Percentiles rank a stretch among this genome's conserved stretches.
These are phyloP conservation scores for Boletus edulis DNA, from an alignment of 768 basidiomycete genomes.

Conservation along the genomic window DNA sequence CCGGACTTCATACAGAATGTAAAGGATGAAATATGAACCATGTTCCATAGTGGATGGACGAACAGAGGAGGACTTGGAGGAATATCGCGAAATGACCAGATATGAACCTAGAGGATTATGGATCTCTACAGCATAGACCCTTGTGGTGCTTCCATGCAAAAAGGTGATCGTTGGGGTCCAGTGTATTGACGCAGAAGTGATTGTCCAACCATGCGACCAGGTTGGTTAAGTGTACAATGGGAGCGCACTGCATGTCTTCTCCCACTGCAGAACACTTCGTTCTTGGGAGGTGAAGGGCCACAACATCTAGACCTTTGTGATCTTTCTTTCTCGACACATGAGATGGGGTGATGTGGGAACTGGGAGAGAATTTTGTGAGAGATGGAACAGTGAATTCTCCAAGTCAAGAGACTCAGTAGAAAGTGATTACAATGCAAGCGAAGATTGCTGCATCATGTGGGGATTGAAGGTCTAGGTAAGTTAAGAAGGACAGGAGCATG, in stretches of 20 bases:
- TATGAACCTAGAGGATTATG: too few relatives aligned
- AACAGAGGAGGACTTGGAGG: too few relatives aligned
- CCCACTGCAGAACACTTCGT: not conserved
- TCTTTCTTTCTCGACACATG: too few relatives aligned
- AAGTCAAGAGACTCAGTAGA: not conserved
- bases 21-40: too few relatives aligned
- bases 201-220: not conserved
- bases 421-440: conserved; percentile 23
- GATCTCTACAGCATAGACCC: too few relatives aligned
- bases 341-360: too few relatives aligned
- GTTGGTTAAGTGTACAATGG: not conserved
- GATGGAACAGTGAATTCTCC: not conserved
- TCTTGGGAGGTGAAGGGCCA: not conserved
- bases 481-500: not conserved
- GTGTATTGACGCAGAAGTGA: not conserved
- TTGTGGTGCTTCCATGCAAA: not conserved
- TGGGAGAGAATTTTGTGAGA: not conserved
- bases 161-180: not conserved
- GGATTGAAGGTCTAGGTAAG: conserved; percentile 21
- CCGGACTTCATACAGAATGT: too few relatives aligned
- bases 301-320: too few relatives aligned
- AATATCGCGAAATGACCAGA: too few relatives aligned
- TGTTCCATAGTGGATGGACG: too few relatives aligned
- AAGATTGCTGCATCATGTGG: conserved; percentile 36
- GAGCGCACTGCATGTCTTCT: not conserved